phyloP scores from a whole-genome alignment of 441 rosid species.

The Pelargonium cotyledonis region DNA sequence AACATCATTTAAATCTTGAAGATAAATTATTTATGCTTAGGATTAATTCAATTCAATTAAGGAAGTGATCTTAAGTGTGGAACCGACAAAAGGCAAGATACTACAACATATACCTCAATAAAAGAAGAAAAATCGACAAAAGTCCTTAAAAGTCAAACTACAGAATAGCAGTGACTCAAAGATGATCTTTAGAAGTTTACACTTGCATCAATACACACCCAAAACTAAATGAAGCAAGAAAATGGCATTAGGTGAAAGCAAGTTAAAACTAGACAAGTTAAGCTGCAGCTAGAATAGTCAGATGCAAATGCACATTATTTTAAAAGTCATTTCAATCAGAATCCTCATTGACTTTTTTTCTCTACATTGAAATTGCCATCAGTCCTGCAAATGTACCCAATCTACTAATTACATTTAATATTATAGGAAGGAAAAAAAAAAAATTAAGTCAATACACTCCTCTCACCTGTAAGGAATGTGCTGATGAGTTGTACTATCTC shows the following conservation, averaged over 20 bases:
- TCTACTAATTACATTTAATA: not conserved
- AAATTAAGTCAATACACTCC: not conserved
- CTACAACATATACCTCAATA: not conserved
- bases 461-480: slow-evolving; percentile 93
- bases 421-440: not conserved
- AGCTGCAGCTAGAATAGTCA: not conserved
- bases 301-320: not conserved
- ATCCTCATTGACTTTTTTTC: too few species aligned
- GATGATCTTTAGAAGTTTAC: not conserved
- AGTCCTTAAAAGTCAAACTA: not conserved
- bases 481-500: slow-evolving; percentile 81
- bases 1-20: too few species aligned
- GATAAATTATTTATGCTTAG: too few species aligned
- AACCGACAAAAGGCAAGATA: not conserved
- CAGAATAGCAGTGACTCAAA: not conserved
- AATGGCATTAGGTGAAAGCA: not conserved
- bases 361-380: too few species aligned
- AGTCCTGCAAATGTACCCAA: not conserved
- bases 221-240: not conserved
- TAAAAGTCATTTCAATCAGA: not conserved
- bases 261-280: not conserved
- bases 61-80: not conserved
- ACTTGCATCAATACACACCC: not conserved
- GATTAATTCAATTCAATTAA: too few species aligned
- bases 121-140: too few species aligned